Evolutionary conservation across 2,329 filamentous ascomycete species (phyloP), one percentile per base, ranked within the genome.

Genomic region (Sordariomycetes sp.): DNA sequence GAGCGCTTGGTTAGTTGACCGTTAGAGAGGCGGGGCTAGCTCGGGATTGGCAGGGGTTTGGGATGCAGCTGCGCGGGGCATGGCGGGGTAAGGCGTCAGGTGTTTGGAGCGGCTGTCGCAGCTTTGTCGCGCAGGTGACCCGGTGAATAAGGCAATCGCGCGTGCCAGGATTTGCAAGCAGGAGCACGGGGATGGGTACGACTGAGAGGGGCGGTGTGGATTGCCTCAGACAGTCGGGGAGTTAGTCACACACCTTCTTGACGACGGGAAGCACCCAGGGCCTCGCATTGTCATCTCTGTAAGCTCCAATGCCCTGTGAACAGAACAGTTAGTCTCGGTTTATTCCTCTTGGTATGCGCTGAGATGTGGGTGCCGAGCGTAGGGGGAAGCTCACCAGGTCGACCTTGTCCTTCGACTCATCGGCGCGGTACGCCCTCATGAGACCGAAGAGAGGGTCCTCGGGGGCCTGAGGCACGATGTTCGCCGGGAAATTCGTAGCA

Each of bases 201-300:
- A 17, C 2, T 2, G 7, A 2, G 17, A 7, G 15, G 15, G 15
- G 17, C n/a, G 17, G n/a, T n/a, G 13, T 45, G 17, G 39, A 45
- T 17, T n/a, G 39, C 39, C 28, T 32, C 28, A 32, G 8, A 32
- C 28, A 32, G 3, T 32, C 28, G 8, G 8, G 28, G 28, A 17
- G 36, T 39, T 39, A 50, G 57, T 56, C 22, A 64, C 76, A 68
- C 75, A 95, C 92, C 88, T 95, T 95, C 76, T 90, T 95, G 61
- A 97, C 92, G 2, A 97, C 92, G 22, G 94, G 92, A 61, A 99
- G 75, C 61, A 99, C 85, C 94, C 94, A 99, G 2, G 94, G 94
- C 77, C 97, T 97, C 60, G 90, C 92, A 68, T 91, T 87, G 74
- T 97, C 80, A 68, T 96, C 94, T 69, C 94, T 82, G 74, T 99